Evolutionary conservation across 164 flowering plant species (phyloP).

Genomic region (Kingdonia uniflora): DNA sequence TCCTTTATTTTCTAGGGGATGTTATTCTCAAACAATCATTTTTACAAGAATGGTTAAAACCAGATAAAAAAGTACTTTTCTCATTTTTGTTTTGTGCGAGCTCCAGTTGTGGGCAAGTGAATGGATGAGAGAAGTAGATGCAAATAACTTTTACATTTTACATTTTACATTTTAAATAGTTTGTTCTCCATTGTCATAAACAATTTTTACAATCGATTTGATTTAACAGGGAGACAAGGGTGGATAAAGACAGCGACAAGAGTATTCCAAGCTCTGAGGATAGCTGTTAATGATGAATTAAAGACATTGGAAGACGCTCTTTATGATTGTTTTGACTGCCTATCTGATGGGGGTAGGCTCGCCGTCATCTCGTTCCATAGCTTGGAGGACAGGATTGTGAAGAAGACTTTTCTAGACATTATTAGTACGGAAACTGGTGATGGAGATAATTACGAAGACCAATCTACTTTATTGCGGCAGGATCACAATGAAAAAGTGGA

Average conservation of each 20-base stretch:
- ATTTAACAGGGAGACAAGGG: conserved; percentile 76
- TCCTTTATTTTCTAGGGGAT: no score
- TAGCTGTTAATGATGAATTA: conserved; percentile 94
- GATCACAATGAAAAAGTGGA: conserved; percentile 9
- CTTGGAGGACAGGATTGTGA: conserved; percentile 96
- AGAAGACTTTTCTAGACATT: conserved; percentile 76
- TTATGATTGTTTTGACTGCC: conserved; percentile 61
- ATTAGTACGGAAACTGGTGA: conserved; percentile 18
- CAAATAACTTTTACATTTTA: no score
- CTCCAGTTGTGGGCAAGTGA: no score
- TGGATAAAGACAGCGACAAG: conserved; percentile 98
- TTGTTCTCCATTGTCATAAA: no score
- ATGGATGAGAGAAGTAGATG: no score
- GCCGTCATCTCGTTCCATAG: conserved; percentile 96
- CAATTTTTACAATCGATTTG: no score
- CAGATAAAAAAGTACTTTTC: no score
- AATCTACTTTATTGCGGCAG: conserved; percentile 1
- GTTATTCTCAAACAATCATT: no score
- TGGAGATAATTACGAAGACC: conserved; percentile 4
- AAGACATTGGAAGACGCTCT: conserved; percentile 61
- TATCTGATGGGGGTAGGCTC: conserved; percentile 81
- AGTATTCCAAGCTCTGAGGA: conserved; percentile 92
- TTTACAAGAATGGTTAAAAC: no score
- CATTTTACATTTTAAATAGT: no score
- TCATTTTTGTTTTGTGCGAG: no score